Base-by-base conservation (phyloP, 1,139 yeast species). In the Sugiyamaella xylanicola region DNA sequence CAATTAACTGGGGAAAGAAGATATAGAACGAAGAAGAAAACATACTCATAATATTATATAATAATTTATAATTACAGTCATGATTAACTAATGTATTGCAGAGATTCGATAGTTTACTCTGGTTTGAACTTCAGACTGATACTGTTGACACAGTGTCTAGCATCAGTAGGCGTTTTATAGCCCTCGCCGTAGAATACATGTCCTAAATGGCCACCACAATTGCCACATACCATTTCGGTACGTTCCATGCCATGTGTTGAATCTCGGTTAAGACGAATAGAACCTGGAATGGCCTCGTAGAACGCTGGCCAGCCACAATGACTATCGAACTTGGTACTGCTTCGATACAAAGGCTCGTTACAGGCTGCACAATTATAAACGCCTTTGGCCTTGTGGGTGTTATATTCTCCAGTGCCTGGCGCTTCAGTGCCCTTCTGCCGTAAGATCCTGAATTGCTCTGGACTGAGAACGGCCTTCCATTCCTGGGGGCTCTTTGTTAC, bases 271-370 rank as follows among this genome's bases (percentile, higher is more conserved):
- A 86, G 76, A 29, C 72, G 78, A 47, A 93, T 77, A 1, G 96
- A 78, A 0, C 91, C 92, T 0, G 96, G 95, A 51, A 92, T 75
- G 3, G 96, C 97, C 56, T 88, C 86, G 69, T 85, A 92, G 72
- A 93, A 93, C 0, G 97, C 91, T 0, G 99, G 99, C 99, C 99
- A 93, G 2, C 99, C 99, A 72, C 99, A 93, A 55, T 90, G 91
- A 19, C 96, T 82, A 57, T 86, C 84, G 65, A 95, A 93, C 72
- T 93, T 93, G 13, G 97, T 81, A 46, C 79, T 77, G 36, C 96
- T 85, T 60, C 80, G 79, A 72, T 93, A 93, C 41, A 93, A 74
- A 7, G 97, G 96, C 48, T 80, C 76, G 50, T 77, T 79, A 70
- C 99, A 93, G 9, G 86, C 98, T 0, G 87, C 97, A 74, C 99